Evolutionary conservation across 176 grass and related monocot species (phyloP).

Genomic region (Hyparrhenia diplandra): DNA sequence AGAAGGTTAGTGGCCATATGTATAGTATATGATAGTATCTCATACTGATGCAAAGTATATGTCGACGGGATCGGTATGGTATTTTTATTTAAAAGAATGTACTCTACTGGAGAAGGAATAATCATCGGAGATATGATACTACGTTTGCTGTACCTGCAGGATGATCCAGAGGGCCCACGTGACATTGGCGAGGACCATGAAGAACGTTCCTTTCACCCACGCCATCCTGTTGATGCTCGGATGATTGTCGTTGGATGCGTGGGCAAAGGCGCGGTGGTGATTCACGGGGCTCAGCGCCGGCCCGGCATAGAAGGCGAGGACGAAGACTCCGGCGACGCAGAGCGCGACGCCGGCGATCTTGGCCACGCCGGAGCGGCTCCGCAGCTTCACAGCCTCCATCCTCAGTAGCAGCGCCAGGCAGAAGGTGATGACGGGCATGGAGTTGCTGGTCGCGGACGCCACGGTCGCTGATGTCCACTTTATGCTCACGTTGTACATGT

Average conservation of each 20-base stretch:
- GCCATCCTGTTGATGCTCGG: constrained; percentile 1
- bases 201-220: constrained; percentile 62
- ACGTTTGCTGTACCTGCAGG: constrained; percentile 37
- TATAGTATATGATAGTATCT: too few species aligned
- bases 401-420: constrained; percentile 55
- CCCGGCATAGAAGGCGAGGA: constrained; percentile 55
- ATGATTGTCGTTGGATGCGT: not conserved
- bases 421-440: constrained; percentile 67
- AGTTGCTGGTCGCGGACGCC: constrained; percentile 45
- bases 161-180: constrained; percentile 67
- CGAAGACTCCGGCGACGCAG: constrained; percentile 50
- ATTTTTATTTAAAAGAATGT: too few species aligned
- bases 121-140: not conserved
- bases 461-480: constrained; percentile 70
- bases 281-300: not conserved
- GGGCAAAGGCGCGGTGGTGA: constrained; percentile 23
- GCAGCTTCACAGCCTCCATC: constrained; percentile 50
- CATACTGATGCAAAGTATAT: too few species aligned
- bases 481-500: constrained; percentile 51
- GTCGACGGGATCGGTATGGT: too few species aligned
- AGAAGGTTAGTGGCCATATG: too few species aligned
- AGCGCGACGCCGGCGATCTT: constrained; percentile 47
- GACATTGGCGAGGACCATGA: constrained; percentile 49
- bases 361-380: constrained; percentile 29
- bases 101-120: too few species aligned